These are phyloP conservation scores for Cyclospora cayetanensis DNA, from an alignment of 169 alveolate genomes.

Conservation along the genomic window DNA sequence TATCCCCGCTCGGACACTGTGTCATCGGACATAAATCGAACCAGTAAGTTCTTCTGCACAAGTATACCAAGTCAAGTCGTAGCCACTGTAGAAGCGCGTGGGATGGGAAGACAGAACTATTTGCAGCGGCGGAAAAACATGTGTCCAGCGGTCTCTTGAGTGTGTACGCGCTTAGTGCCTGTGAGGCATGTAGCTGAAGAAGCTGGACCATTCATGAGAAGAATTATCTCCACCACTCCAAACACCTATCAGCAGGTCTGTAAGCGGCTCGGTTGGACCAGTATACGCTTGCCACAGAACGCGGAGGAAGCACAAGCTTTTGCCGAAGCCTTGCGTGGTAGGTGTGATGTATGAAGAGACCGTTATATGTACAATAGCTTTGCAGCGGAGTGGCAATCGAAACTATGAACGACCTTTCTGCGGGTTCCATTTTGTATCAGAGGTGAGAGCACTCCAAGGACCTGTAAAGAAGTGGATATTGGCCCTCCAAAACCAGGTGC, in stretches of 20 bases:
- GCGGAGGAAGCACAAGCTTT: slow-evolving; percentile 53
- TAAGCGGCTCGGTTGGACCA: slow-evolving; percentile 46
- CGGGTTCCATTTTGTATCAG: background rate
- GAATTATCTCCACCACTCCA: slow-evolving; percentile 33
- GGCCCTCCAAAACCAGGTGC: background rate
- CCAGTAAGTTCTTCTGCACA: slow-evolving; percentile 38
- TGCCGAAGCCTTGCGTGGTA: slow-evolving; percentile 37
- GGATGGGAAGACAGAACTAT: too few relatives aligned
- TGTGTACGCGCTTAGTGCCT: slow-evolving; percentile 34
- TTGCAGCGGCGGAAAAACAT: too few relatives aligned
- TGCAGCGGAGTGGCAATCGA: background rate
- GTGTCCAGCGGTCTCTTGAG: too few relatives aligned
- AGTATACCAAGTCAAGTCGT: too few relatives aligned
- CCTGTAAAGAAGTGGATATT: slow-evolving; percentile 19
- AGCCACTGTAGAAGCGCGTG: too few relatives aligned
- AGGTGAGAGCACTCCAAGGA: slow-evolving; percentile 44
- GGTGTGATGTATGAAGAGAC: background rate
- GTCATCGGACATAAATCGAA: slow-evolving; percentile 13
- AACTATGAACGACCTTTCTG: background rate
- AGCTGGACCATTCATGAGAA: slow-evolving; percentile 5
- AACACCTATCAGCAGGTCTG: slow-evolving; percentile 20
- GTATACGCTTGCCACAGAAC: background rate
- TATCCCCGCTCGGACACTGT: slow-evolving; percentile 7
- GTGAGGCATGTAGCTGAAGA: slow-evolving; percentile 62
- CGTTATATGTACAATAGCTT: background rate